Evolutionary conservation across 768 basidiomycete species (phyloP).

Genomic region (Leucocoprinus sp.): DNA sequence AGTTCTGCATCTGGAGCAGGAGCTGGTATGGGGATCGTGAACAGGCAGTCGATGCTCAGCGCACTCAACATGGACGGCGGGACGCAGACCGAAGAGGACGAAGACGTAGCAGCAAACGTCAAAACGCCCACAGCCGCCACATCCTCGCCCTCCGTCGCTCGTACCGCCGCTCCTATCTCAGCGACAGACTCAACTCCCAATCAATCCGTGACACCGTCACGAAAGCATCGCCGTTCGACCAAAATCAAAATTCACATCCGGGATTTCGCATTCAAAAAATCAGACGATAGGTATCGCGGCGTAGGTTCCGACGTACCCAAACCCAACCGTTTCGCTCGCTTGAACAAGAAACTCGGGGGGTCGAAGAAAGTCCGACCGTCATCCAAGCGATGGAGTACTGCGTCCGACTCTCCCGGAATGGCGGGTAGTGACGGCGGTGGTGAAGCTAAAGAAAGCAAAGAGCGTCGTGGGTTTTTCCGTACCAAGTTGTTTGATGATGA

Average conservation of each 20-base stretch:
- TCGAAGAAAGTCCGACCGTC: constrained; percentile 8
- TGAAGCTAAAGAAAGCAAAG: constrained; percentile 17
- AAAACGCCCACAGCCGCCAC: constrained; percentile 1
- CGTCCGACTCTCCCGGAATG: not conserved
- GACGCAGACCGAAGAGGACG: not conserved
- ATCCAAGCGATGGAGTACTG: constrained; percentile 5
- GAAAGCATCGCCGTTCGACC: not conserved
- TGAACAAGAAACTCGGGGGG: constrained; percentile 20
- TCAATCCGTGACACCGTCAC: not conserved
- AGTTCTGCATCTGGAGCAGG: not conserved
- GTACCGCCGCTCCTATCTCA: not conserved
- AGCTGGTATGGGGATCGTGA: not conserved
- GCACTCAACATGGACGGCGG: not conserved
- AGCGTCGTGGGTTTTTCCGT: constrained; percentile 15
- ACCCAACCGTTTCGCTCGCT: constrained; percentile 26
- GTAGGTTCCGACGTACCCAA: constrained; percentile 32
- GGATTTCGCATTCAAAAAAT: constrained; percentile 30
- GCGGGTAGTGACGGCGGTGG: constrained; percentile 17
- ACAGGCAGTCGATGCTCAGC: constrained; percentile 1
- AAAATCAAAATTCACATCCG: constrained; percentile 27
- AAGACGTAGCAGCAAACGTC: not conserved
- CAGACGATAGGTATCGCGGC: constrained; percentile 31
- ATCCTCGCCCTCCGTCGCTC: not conserved
- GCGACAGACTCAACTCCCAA: not conserved
- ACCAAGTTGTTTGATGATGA: constrained; percentile 5